Evolutionary conservation across 805 yeast genomes (phyloP).

Genomic region (Spathaspora boniae): DNA sequence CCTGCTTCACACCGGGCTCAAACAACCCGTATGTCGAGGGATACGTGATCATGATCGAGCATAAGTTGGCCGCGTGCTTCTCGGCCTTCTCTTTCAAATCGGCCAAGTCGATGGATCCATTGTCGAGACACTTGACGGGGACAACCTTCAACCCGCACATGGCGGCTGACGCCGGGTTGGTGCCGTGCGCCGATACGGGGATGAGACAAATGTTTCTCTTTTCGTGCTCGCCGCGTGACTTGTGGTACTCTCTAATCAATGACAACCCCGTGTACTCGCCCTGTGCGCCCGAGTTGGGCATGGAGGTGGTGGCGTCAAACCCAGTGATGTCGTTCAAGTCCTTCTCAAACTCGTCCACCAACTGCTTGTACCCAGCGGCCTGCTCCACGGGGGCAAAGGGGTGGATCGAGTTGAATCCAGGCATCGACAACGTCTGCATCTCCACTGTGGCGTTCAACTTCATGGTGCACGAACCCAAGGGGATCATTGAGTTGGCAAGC

Average conservation of each 20-base stretch:
- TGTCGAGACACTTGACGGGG: conserved; percentile 77
- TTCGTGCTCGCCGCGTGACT: conserved; percentile 59
- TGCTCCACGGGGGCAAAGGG: conserved; percentile 91
- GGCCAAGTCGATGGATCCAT: conserved; percentile 81
- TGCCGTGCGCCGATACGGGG: conserved; percentile 97
- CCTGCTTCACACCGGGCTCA: conserved; percentile 84
- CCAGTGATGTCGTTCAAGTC: conserved; percentile 94
- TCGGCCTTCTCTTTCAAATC: conserved; percentile 74
- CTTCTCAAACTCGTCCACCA: conserved; percentile 70
- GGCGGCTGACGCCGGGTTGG: conserved; percentile 97
- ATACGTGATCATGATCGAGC: conserved; percentile 94
- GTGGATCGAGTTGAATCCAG: conserved; percentile 83
- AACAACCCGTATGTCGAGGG: conserved; percentile 97
- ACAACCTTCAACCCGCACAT: conserved; percentile 96
- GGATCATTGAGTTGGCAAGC: conserved; percentile 94
- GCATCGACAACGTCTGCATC: conserved; percentile 93
- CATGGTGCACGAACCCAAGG: conserved; percentile 98
- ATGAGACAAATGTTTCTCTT: conserved; percentile 85
- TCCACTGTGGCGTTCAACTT: conserved; percentile 92
- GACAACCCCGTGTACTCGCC: conserved; percentile 96
- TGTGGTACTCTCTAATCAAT: conserved; percentile 75
- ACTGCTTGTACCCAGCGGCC: conserved; percentile 79
- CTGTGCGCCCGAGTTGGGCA: conserved; percentile 98
- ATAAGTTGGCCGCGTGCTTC: conserved; percentile 65
- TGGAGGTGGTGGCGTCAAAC: conserved; percentile 81